phyloP scores from a whole-genome alignment of 2,329 filamentous ascomycete genomes.

The Sclerotinia spermophila region DNA sequence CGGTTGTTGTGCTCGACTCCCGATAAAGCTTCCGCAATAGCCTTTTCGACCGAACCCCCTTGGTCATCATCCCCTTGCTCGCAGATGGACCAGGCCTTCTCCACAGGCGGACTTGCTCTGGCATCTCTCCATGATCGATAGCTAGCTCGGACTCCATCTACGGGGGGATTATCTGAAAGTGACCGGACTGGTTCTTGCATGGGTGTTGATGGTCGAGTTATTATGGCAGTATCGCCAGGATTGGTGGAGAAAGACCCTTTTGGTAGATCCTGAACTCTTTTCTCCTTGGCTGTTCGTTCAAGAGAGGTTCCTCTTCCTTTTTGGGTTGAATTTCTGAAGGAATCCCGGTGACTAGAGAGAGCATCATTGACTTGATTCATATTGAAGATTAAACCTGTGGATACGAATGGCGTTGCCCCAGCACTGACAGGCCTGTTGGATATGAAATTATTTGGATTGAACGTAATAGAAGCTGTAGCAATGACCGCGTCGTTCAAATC shows the following conservation, averaged over 20 bases:
- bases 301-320: slow-evolving; percentile 41
- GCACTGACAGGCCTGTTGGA: slow-evolving; percentile 19
- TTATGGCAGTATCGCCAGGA: slow-evolving; percentile 37
- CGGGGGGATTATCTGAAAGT: slow-evolving; percentile 32
- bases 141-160: slow-evolving; percentile 34
- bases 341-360: slow-evolving; percentile 39
- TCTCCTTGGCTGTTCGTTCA: slow-evolving; percentile 44
- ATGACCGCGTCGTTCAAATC: slow-evolving; percentile 24
- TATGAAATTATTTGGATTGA: slow-evolving; percentile 12
- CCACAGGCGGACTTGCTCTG: slow-evolving; percentile 36
- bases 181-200: slow-evolving; percentile 22
- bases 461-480: slow-evolving; percentile 18
- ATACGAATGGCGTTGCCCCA: slow-evolving; percentile 23
- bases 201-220: slow-evolving; percentile 30
- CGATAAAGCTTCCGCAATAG: slow-evolving; percentile 58
- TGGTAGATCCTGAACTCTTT: slow-evolving; percentile 37
- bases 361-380: slow-evolving; percentile 40
- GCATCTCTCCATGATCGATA: slow-evolving; percentile 38
- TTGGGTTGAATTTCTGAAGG: slow-evolving; percentile 30
- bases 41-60: slow-evolving; percentile 61
- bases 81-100: slow-evolving; percentile 64
- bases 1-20: slow-evolving; percentile 60
- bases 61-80: slow-evolving; percentile 50
- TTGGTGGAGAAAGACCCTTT: slow-evolving; percentile 34
- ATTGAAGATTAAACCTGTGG: slow-evolving; percentile 24